A percentile compares a stretch with the other conserved stretches of the same genome.
phyloP scores from a whole-genome alignment of 345 rosid species.

The Adansonia digitata region DNA sequence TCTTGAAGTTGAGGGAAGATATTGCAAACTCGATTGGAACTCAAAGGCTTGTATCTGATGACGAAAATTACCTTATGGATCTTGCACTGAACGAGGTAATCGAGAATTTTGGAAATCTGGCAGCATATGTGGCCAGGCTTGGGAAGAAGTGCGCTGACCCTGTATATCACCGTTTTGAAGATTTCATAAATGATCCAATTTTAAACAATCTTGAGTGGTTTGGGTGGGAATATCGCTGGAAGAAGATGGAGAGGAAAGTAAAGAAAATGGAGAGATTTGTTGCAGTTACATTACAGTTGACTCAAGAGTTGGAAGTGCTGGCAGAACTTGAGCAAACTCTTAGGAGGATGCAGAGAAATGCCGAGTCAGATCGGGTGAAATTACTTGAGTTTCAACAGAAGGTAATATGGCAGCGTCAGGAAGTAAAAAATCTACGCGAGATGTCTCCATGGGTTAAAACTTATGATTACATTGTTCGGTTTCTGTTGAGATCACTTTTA shows the following conservation, averaged over 20 bases:
- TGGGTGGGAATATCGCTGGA: slow-evolving; percentile 42
- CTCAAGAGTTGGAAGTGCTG: slow-evolving; percentile 56
- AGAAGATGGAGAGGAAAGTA: slow-evolving; percentile 68
- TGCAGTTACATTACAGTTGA: slow-evolving; percentile 39
- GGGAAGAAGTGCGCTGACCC: slow-evolving; percentile 49
- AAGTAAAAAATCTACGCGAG: slow-evolving; percentile 48
- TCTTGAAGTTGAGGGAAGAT: slow-evolving; percentile 39
- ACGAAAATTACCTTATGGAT: slow-evolving; percentile 47
- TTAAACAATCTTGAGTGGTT: slow-evolving; percentile 41
- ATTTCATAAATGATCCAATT: slow-evolving; percentile 42
- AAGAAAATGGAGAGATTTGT: slow-evolving; percentile 61
- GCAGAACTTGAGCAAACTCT: slow-evolving; percentile 64
- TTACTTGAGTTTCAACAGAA: slow-evolving; percentile 50
- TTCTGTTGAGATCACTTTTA: slow-evolving; percentile 51
- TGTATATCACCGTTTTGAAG: slow-evolving; percentile 36
- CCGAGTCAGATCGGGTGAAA: slow-evolving; percentile 30
- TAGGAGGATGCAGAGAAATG: slow-evolving; percentile 45
- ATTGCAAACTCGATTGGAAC: slow-evolving; percentile 39
- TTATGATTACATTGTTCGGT: slow-evolving; percentile 50
- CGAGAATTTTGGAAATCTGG: slow-evolving; percentile 38
- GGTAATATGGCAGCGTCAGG: slow-evolving; percentile 47
- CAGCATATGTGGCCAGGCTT: slow-evolving; percentile 42
- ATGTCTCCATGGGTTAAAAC: slow-evolving; percentile 57
- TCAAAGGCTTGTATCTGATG: slow-evolving; percentile 42
- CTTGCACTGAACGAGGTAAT: slow-evolving; percentile 52